These are phyloP conservation scores for Boletellus deceptivus DNA, from an alignment of 1,284 basidiomycete genomes.

Conservation along the genomic window DNA sequence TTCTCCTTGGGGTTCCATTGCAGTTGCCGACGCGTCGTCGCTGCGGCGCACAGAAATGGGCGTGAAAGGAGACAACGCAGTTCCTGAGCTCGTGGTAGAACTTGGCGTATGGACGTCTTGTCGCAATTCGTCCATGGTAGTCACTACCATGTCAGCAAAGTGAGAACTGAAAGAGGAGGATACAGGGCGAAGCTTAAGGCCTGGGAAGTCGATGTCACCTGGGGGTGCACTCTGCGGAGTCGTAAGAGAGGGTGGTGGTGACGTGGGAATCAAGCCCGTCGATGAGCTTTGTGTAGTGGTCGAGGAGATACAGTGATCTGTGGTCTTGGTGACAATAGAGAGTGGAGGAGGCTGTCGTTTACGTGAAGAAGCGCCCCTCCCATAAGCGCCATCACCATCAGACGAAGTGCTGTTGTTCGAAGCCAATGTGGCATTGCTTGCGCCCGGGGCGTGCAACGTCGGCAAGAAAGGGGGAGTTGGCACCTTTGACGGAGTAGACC, in stretches of 20 bases:
- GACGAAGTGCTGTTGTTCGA: constrained; percentile 3
- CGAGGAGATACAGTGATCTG: constrained; percentile 15
- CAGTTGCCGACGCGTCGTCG: constrained; percentile 33
- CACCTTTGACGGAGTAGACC: constrained; percentile 35
- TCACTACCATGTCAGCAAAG: constrained; percentile 61
- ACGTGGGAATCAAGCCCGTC: constrained; percentile 8
- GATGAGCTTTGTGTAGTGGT: constrained; percentile 12
- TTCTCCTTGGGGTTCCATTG: constrained; percentile 39
- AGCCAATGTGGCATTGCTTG: constrained; percentile 9
- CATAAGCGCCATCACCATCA: constrained; percentile 12
- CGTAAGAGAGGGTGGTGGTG: constrained; percentile 5
- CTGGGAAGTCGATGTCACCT: constrained; percentile 56
- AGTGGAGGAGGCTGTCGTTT: constrained; percentile 43
- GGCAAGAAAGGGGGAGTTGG: constrained; percentile 40
- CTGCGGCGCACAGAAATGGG: constrained; percentile 39
- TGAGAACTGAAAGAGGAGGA: constrained; percentile 73
- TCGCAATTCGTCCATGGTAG: constrained; percentile 34
- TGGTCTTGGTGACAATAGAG: constrained; percentile 41
- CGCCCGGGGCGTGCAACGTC: constrained; percentile 4
- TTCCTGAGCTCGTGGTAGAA: constrained; percentile 41
- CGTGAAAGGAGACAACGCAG: constrained; percentile 52
- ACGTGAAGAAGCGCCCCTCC: constrained; percentile 16
- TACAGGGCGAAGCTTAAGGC: constrained; percentile 69
- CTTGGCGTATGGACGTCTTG: constrained; percentile 51
- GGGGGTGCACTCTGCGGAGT: constrained; percentile 63